Evolutionary conservation across 768 basidiomycete genomes (phyloP).

Genomic region (Auriculariales sp.): DNA sequence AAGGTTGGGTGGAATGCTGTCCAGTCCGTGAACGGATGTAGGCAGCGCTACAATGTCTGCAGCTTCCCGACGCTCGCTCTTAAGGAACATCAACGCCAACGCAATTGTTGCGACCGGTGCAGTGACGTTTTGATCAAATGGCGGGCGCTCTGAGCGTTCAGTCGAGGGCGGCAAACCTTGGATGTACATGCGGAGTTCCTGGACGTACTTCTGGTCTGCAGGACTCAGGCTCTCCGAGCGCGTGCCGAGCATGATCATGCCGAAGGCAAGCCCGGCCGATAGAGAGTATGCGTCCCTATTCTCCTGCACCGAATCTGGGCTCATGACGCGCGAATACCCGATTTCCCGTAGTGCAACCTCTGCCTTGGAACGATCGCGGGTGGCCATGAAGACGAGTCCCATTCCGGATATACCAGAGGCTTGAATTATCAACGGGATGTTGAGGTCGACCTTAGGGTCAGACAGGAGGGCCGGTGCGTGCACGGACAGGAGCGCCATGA

Average conservation of each 20-base stretch:
- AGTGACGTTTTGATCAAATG: conserved; percentile 79
- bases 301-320: conserved; percentile 74
- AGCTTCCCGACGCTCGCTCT: conserved; percentile 70
- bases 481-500: conserved; percentile 83
- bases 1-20: conserved; percentile 79
- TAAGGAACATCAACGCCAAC: conserved; percentile 84
- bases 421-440: conserved; percentile 81
- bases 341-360: conserved; percentile 84
- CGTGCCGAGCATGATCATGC: conserved; percentile 86
- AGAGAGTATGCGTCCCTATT: conserved; percentile 88
- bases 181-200: conserved; percentile 56
- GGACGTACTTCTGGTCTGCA: conserved; percentile 57
- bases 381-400: conserved; percentile 81
- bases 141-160: conserved; percentile 15
- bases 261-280: conserved; percentile 79
- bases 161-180: conserved; percentile 49
- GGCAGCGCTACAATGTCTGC: conserved; percentile 79
- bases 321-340: conserved; percentile 57
- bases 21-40: conserved; percentile 60
- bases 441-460: conserved; percentile 72
- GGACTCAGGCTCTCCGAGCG: conserved; percentile 35
- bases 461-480: conserved; percentile 90
- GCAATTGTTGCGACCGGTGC: conserved; percentile 86
- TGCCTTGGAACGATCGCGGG: conserved; percentile 78
- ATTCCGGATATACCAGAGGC: conserved; percentile 77